Evolutionary conservation across 306 rosid species (phyloP).

Genomic region (Prunus mongolica): DNA sequence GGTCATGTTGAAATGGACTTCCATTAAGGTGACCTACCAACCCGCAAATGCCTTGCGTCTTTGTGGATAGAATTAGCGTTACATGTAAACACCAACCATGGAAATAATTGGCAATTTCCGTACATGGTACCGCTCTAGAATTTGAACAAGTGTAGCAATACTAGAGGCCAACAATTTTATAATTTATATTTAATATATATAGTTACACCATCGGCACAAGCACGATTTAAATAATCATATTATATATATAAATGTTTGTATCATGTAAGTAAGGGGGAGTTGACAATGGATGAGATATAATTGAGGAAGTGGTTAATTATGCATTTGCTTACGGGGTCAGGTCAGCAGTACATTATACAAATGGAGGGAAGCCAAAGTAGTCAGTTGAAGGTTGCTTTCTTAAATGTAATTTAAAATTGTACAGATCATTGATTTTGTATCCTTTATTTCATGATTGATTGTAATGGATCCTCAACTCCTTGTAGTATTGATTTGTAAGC

Average conservation of each 20-base stretch:
- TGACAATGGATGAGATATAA: neutral
- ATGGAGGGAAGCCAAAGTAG: neutral
- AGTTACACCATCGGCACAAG: neutral
- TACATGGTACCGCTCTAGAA: neutral
- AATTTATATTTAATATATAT: neutral
- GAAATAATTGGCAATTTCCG: neutral
- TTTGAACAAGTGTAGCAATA: neutral
- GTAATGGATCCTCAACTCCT: neutral
- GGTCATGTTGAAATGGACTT: neutral
- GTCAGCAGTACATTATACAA: neutral
- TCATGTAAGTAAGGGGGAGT: neutral
- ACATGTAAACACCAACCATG: neutral
- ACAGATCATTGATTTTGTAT: neutral
- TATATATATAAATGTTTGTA: neutral
- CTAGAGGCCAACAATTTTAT: neutral
- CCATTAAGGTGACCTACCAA: neutral
- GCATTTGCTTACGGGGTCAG: neutral
- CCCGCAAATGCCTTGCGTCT: neutral
- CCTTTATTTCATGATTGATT: neutral
- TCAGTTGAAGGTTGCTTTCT: neutral
- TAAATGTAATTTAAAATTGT: neutral
- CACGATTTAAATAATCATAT: neutral
- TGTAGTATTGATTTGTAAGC: neutral
- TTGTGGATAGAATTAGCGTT: neutral
- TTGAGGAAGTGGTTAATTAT: neutral